A percentile compares a stretch with the other conserved stretches of the same genome.
These are phyloP conservation scores for Cutaneotrichosporon sp. DNA, from an alignment of 1,284 basidiomycete species.

Conservation along the genomic window DNA sequence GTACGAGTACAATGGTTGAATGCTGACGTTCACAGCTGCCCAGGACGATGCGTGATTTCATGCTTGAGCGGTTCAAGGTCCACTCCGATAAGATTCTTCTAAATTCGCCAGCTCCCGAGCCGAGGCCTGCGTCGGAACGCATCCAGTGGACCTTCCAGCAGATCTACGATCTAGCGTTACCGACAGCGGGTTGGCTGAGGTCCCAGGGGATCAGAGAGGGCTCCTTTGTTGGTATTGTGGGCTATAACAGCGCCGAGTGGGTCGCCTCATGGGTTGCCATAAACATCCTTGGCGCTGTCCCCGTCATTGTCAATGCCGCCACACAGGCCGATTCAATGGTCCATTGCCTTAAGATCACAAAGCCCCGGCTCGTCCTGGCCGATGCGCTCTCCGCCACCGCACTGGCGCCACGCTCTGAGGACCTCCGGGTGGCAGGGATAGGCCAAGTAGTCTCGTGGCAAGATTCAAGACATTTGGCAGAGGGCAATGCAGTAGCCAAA, in stretches of 20 bases:
- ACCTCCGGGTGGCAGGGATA: background rate
- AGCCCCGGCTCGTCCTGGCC: slow-evolving; percentile 29
- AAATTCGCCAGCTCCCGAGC: slow-evolving; percentile 25
- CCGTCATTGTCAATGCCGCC: slow-evolving; percentile 30
- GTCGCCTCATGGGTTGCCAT: slow-evolving; percentile 32
- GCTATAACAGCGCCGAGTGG: slow-evolving; percentile 32
- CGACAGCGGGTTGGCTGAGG: slow-evolving; percentile 30
- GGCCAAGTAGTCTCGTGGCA: slow-evolving; percentile 5
- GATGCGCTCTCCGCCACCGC: slow-evolving; percentile 28
- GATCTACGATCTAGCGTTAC: slow-evolving; percentile 20
- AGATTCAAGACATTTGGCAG: background rate
- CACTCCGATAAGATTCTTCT: slow-evolving; percentile 15
- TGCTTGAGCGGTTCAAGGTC: background rate
- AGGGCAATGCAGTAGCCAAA: background rate
- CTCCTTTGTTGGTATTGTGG: slow-evolving; percentile 35
- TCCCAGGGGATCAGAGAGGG: slow-evolving; percentile 28
- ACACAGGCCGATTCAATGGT: slow-evolving; percentile 17
- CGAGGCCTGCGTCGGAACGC: slow-evolving; percentile 10
- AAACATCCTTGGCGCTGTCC: slow-evolving; percentile 34
- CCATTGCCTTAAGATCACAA: slow-evolving; percentile 30
- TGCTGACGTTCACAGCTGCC: slow-evolving; percentile 1
- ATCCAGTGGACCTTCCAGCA: slow-evolving; percentile 27
- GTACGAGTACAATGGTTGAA: background rate
- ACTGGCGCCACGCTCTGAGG: slow-evolving; percentile 2
- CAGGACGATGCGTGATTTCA: background rate